Percentiles rank a stretch among this genome's conserved stretches.
Conservation (phyloP, 1,139 yeast genomes). For the Eremothecium sinecaudum region DNA sequence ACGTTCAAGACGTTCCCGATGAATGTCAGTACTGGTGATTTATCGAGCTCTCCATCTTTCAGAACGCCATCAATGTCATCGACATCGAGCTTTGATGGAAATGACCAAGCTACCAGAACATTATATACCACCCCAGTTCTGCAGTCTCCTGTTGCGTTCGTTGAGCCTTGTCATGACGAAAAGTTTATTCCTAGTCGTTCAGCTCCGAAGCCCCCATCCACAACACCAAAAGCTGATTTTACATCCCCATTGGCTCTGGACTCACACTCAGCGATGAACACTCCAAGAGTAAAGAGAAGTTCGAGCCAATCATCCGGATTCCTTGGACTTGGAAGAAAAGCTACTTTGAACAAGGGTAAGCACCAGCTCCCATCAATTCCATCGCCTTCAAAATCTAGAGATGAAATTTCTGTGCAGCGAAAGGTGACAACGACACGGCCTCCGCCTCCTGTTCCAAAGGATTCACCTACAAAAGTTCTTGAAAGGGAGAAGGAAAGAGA, state of each 20-base stretch:
- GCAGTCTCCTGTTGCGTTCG: slow-evolving; percentile 22
- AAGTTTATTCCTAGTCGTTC: slow-evolving; percentile 60
- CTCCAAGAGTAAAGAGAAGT: slow-evolving; percentile 8
- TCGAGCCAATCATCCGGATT: slow-evolving; percentile 9
- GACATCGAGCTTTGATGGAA: slow-evolving; percentile 15
- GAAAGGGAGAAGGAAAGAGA: slow-evolving; percentile 9
- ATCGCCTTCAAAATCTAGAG: slow-evolving; percentile 6
- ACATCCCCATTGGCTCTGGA: slow-evolving; percentile 22
- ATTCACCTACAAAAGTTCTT: slow-evolving; percentile 15
- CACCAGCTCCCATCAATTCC: slow-evolving; percentile 17
- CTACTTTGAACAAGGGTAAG: slow-evolving; percentile 10
- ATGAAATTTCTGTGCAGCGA: slow-evolving; percentile 6
- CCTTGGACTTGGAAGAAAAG: slow-evolving; percentile 11
- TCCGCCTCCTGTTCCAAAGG: slow-evolving; percentile 18
- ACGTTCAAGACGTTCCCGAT: slow-evolving; percentile 68
- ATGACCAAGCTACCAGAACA: slow-evolving; percentile 11
- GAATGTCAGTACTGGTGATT: slow-evolving; percentile 15
- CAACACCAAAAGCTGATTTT: slow-evolving; percentile 13
- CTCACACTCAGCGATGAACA: slow-evolving; percentile 4
- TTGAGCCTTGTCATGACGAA: slow-evolving; percentile 12
- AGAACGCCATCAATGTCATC: slow-evolving; percentile 28
- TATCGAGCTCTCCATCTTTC: slow-evolving; percentile 26
- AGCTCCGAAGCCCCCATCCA: slow-evolving; percentile 48
- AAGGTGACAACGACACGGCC: slow-evolving; percentile 11
- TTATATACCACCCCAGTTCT: slow-evolving; percentile 13